A percentile compares a stretch with the other conserved stretches of the same genome.
phyloP scores from a whole-genome alignment of 208 protist species.

The Trypanosoma platydactyli region DNA sequence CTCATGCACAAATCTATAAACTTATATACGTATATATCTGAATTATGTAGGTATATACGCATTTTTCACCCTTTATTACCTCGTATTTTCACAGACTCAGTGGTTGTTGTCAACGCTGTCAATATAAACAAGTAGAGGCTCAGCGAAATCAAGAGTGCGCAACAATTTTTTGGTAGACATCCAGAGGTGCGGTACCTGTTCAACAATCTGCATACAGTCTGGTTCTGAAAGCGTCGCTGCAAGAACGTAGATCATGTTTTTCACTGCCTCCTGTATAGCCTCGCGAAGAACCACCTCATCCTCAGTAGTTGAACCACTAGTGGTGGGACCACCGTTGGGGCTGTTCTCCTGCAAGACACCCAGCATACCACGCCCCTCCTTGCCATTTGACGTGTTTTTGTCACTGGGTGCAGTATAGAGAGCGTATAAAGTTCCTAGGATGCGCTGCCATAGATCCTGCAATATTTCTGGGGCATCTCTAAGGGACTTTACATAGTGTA shows the following conservation, averaged over 20 bases:
- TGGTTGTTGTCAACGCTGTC: conserved; percentile 16
- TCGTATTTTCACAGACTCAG: neutral
- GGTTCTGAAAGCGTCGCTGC: conserved; percentile 23
- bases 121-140: conserved; percentile 46
- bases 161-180: conserved; percentile 39
- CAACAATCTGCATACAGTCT: conserved; percentile 14
- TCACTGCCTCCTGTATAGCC: conserved; percentile 84
- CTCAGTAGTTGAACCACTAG: conserved; percentile 28
- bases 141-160: conserved; percentile 55
- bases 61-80: neutral
- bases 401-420: conserved; percentile 57
- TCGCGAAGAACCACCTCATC: conserved; percentile 56
- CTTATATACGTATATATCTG: conserved; percentile 4
- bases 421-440: conserved; percentile 74
- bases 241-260: conserved; percentile 85
- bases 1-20: neutral
- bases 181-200: conserved; percentile 36
- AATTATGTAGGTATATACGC: neutral
- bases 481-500: conserved; percentile 53
- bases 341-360: no score
- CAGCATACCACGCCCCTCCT: no score
- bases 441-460: conserved; percentile 60
- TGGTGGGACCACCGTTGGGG: no score
- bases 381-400: no score
- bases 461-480: conserved; percentile 37